Conservation (phyloP, 2,329 filamentous ascomycete genomes). For the Bipolaris bicolor region DNA sequence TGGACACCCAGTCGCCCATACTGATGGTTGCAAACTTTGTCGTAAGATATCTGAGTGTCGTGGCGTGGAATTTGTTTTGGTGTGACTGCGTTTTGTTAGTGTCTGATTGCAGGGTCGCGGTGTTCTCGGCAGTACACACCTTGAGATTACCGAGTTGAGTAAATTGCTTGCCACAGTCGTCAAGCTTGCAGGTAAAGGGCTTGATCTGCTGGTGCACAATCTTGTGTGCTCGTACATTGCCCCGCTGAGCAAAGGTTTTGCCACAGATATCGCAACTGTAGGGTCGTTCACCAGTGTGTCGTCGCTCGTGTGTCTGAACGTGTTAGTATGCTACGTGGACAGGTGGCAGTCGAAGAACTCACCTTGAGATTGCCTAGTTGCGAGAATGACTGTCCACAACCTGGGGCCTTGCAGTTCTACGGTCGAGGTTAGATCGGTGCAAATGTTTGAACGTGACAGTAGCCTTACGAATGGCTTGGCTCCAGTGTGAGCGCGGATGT, state of each 20-base stretch:
- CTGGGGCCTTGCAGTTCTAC: slow-evolving; percentile 70
- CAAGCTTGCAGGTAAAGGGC: slow-evolving; percentile 80
- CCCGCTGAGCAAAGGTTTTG: slow-evolving; percentile 83
- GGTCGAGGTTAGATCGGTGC: slow-evolving; percentile 17
- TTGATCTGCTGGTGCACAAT: slow-evolving; percentile 79
- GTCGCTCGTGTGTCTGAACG: slow-evolving; percentile 77
- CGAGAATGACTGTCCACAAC: slow-evolving; percentile 81
- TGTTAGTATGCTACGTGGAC: slow-evolving; percentile 16
- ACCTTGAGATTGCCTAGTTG: slow-evolving; percentile 91
- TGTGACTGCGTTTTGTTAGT: slow-evolving; percentile 66
- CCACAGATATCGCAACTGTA: slow-evolving; percentile 80
- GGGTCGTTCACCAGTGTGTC: slow-evolving; percentile 86
- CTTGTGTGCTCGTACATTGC: slow-evolving; percentile 83
- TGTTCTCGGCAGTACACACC: slow-evolving; percentile 53
- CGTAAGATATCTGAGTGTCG: slow-evolving; percentile 73
- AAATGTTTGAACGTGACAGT: not conserved
- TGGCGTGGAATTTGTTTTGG: slow-evolving; percentile 89
- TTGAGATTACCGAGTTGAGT: slow-evolving; percentile 93
- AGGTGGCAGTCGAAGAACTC: slow-evolving; percentile 30
- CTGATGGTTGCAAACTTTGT: slow-evolving; percentile 70
- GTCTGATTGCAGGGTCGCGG: not conserved
- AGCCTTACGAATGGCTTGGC: slow-evolving; percentile 82
- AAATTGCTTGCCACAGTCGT: slow-evolving; percentile 85
- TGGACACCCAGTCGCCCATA: slow-evolving; percentile 67
- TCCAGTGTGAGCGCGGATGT: slow-evolving; percentile 85